phyloP scores from a whole-genome alignment of 2,329 filamentous ascomycete species.

The Pseudocercospora crystallina region DNA sequence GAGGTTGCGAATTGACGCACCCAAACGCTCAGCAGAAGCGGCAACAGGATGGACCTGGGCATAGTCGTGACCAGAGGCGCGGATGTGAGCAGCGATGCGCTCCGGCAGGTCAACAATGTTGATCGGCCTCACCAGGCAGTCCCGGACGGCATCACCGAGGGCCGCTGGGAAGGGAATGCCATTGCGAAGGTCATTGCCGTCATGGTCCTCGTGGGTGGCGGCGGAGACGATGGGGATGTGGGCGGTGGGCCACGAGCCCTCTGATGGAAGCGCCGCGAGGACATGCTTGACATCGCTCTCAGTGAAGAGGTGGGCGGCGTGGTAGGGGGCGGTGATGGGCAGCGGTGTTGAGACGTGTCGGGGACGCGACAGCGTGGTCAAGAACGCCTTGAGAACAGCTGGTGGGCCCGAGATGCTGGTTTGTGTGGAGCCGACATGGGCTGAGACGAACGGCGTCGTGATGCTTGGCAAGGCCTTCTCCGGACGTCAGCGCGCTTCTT shows the following conservation, averaged over 20 bases:
- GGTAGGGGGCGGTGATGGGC: slow-evolving; percentile 22
- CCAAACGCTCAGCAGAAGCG: slow-evolving; percentile 4
- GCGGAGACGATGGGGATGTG: slow-evolving; percentile 14
- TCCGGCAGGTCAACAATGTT: slow-evolving; percentile 6
- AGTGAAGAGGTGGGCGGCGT: slow-evolving; percentile 21
- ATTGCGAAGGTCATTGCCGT: background rate
- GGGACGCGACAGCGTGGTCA: background rate
- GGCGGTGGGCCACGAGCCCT: background rate
- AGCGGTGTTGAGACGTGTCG: slow-evolving; percentile 3
- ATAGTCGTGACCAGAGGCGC: slow-evolving; percentile 2
- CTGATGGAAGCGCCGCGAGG: background rate
- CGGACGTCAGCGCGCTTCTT: background rate
- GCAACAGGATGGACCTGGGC: slow-evolving; percentile 9
- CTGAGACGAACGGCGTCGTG: background rate
- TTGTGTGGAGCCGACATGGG: background rate
- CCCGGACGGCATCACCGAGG: slow-evolving; percentile 10
- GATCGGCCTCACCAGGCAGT: slow-evolving; percentile 12
- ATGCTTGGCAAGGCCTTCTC: background rate
- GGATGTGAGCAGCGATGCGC: slow-evolving; percentile 6
- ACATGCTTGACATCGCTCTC: slow-evolving; percentile 13
- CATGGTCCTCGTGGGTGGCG: background rate
- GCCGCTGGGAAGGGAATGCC: slow-evolving; percentile 2
- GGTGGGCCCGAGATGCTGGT: background rate
- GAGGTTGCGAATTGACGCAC: slow-evolving; percentile 4
- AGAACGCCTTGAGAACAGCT: slow-evolving; percentile 4